These are phyloP conservation scores for Ogataea pignaliae DNA, from an alignment of 805 yeast species.

Conservation along the genomic window DNA sequence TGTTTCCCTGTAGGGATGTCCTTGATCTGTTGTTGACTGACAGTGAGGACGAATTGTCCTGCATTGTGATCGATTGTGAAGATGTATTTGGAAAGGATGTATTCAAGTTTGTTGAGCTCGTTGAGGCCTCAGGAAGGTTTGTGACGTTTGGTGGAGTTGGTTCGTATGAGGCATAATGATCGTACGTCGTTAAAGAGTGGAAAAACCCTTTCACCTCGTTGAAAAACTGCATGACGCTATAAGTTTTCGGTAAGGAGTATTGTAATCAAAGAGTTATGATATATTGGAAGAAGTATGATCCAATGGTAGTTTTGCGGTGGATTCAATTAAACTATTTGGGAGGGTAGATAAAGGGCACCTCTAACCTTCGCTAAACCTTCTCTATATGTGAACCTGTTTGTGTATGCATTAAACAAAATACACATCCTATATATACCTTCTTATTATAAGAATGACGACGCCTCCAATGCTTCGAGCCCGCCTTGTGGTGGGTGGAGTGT, in stretches of 20 bases:
- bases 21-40: constrained; percentile 38
- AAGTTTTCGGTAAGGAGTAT: background rate
- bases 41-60: constrained; percentile 29
- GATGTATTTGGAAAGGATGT: constrained; percentile 16
- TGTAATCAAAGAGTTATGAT: too few species aligned
- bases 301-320: too few species aligned
- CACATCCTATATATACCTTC: too few species aligned
- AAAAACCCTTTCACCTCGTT: constrained; percentile 32
- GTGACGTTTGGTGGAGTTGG: constrained; percentile 25
- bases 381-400: too few species aligned
- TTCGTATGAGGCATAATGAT: constrained; percentile 55
- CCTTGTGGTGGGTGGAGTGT: background rate
- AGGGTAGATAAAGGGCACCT: too few species aligned
- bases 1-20: constrained; percentile 22
- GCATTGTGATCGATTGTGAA: constrained; percentile 26
- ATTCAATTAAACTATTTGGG: too few species aligned
- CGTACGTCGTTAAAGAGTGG: constrained; percentile 52
- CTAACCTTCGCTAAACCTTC: too few species aligned
- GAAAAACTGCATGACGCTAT: constrained; percentile 23
- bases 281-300: too few species aligned
- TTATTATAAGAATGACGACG: too few species aligned
- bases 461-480: background rate
- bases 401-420: too few species aligned
- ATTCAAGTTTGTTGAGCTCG: constrained; percentile 7
- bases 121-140: constrained; percentile 18